Evolutionary conservation across 2,329 filamentous ascomycete species (phyloP).

Genomic region (Verticillium tricorpus): DNA sequence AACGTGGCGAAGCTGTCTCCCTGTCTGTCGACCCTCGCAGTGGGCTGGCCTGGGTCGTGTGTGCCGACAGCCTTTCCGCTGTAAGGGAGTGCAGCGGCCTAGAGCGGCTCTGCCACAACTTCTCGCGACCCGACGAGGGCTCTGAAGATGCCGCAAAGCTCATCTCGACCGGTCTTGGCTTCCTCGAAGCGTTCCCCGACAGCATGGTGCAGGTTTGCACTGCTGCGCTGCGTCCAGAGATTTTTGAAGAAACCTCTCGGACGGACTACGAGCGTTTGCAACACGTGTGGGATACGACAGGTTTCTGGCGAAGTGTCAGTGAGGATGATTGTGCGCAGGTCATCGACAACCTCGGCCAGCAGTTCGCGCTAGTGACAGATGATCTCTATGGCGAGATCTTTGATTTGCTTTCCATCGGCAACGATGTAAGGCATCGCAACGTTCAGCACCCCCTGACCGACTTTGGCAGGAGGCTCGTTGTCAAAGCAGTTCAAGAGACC

Average conservation of each 20-base stretch:
- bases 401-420: conserved; percentile 33
- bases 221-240: conserved; percentile 63
- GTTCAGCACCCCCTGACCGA: conserved; percentile 57
- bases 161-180: conserved; percentile 63
- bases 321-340: conserved; percentile 75
- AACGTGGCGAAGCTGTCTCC: conserved; percentile 75
- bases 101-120: conserved; percentile 72
- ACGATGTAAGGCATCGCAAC: conserved; percentile 41
- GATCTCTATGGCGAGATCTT: conserved; percentile 51
- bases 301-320: conserved; percentile 72
- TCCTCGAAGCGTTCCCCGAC: conserved; percentile 66
- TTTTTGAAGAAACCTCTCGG: conserved; percentile 68
- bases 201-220: conserved; percentile 65
- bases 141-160: conserved; percentile 55
- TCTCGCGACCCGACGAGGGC: conserved; percentile 44
- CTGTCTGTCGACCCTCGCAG: conserved; percentile 67
- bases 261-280: conserved; percentile 72
- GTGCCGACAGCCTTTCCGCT: conserved; percentile 75
- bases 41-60: conserved; percentile 77
- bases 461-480: conserved; percentile 70
- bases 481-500: conserved; percentile 75
- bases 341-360: conserved; percentile 62
- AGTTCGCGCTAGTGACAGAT: conserved; percentile 54
- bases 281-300: conserved; percentile 71
- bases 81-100: conserved; percentile 75